These are phyloP conservation scores for Claviceps pazoutovae DNA, from an alignment of 2,329 filamentous ascomycete genomes.

Conservation along the genomic window DNA sequence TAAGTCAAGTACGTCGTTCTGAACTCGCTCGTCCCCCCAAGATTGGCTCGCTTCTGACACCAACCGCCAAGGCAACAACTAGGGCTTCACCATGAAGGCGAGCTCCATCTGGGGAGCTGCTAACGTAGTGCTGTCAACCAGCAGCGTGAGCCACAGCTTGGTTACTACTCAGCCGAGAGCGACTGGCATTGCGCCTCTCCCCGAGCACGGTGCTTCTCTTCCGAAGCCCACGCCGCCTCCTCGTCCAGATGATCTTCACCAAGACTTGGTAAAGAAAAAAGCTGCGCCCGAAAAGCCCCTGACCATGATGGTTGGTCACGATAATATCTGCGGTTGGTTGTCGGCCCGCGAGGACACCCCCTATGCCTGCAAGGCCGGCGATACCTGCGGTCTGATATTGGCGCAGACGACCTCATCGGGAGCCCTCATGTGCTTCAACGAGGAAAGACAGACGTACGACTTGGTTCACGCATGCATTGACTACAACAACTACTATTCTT, in stretches of 20 bases:
- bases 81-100: slow-evolving; percentile 12
- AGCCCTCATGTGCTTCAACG: slow-evolving; percentile 27
- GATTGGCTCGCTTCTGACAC: not conserved
- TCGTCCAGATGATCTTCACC: slow-evolving; percentile 17
- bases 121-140: not conserved
- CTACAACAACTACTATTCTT: slow-evolving; percentile 18
- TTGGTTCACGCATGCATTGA: slow-evolving; percentile 26
- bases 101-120: slow-evolving; percentile 15
- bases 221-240: slow-evolving; percentile 30
- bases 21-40: not conserved
- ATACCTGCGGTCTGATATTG: slow-evolving; percentile 28
- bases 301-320: slow-evolving; percentile 25
- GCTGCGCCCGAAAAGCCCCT: slow-evolving; percentile 6
- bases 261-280: not conserved
- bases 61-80: not conserved
- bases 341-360: slow-evolving; percentile 24
- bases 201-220: slow-evolving; percentile 17
- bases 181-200: slow-evolving; percentile 21
- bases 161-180: slow-evolving; percentile 15
- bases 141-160: slow-evolving; percentile 17
- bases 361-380: slow-evolving; percentile 24
- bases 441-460: slow-evolving; percentile 14
- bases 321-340: slow-evolving; percentile 38
- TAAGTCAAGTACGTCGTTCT: not conserved
- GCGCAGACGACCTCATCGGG: slow-evolving; percentile 17